Base-by-base conservation (phyloP, 345 rosid species). In the Acer campestre region DNA sequence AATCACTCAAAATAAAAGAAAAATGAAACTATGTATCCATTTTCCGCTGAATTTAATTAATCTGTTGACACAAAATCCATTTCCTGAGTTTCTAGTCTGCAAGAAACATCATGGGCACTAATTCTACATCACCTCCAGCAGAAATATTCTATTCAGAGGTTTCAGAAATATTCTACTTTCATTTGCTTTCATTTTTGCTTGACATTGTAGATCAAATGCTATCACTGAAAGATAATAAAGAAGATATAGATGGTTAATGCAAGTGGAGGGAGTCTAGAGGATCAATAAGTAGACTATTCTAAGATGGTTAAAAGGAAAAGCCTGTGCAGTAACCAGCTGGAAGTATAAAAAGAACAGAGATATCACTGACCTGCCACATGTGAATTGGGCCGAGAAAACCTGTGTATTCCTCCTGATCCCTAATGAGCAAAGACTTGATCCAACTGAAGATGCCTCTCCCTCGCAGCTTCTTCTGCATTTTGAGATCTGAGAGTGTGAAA, bases 351-450 rank as follows among this genome's bases (percentile, higher is more conserved):
- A 65, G 1, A 79, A 31, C 4, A 58, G 67, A 61, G 48, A 61
- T 70, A 48, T 64, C n/a, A 80, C 77, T 73, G 55, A 89, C 95
- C 91, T 91, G 95, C 93, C 93, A 91, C 64, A 91, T 84, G 68
- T 91, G 93, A 74, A 88, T 89, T 23, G 95, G 95, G 35, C 95
- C 93, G 16, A 91, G 83, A 65, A 85, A 91, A 70, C 95, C 93
- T n/a, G 86, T 83, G 69, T 73, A 86, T 74, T 88, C 90, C 69
- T 86, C 90, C 76, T 67, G 71, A 17, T 56, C 80, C 71, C 82
- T 77, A 61, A 48, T 70, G 13, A 88, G 78, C 66, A 91, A 63
- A 70, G 61, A 75, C 78, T 75, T 85, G 55, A 89, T 73, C 84
- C 81, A 81, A 58, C 70, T 82, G 27, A 86, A 64, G 46, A 89